Base-by-base conservation (phyloP, 129 eudicot species). In the Chrysanthemum lavandulifolium region DNA sequence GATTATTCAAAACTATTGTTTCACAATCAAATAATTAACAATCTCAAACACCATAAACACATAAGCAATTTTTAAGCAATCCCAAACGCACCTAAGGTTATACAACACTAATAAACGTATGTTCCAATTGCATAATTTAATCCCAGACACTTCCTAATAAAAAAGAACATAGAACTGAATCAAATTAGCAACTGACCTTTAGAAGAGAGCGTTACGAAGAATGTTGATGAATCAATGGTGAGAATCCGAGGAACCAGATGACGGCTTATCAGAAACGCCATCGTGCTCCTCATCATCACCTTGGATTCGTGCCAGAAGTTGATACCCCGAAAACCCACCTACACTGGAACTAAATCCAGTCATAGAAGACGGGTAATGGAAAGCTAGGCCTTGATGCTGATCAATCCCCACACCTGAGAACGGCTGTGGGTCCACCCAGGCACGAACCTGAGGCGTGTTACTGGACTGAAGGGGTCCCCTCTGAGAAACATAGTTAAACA, bases 401-500 rank as follows among this genome's bases (percentile, higher is more conserved):
- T 82, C 83, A 23, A 68, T 47, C 13, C 70, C 67, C 48, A 76
- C 61, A 5, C 66, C 80, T 0, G 84, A 45, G 33, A 75, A 74
- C 16, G 84, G 61, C 21, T 81, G 85, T 47, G 89, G 90, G 82
- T 86, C 88, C 73, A 86, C 78, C 96, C 92, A 88, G 68, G 97
- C 97, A 84, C 91, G 96, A 85, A 86, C 60, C 49, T 89, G 81
- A 84, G 92, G 88, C 76, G 92, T 73, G 86, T 84, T 84, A 76
- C 86, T 91, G 97, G 97, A 91, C 97, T 91, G 96, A 91, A 91
- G 96, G 97, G 96, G 91, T 86, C 96, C 92, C 96, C 97, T 88
- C 90, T 88, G 93, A 66, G 97, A 67, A 86, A 74, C 69, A 57
- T 76, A 73, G 18, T 53, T 78, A 50, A 86, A 84, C 68, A 64